Evolutionary conservation across 805 yeast genomes (phyloP).

Genomic region (Hermanozyma aechmeae): DNA sequence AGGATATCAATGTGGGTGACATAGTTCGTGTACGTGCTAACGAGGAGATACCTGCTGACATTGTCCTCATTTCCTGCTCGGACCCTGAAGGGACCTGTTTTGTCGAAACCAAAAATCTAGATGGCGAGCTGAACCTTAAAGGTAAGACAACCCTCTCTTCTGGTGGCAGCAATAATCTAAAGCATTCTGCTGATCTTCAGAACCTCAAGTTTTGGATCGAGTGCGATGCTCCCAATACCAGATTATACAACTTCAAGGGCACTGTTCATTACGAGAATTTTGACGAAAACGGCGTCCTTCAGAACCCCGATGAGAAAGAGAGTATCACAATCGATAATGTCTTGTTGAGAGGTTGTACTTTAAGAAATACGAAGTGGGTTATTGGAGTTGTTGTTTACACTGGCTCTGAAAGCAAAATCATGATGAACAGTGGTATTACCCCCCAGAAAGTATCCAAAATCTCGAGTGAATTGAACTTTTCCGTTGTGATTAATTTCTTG

Average conservation of each 20-base stretch:
- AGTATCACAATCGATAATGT: slow-evolving; percentile 54
- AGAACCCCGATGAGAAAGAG: slow-evolving; percentile 37
- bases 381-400: slow-evolving; percentile 70
- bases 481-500: slow-evolving; percentile 54
- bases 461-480: slow-evolving; percentile 55
- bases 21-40: slow-evolving; percentile 56
- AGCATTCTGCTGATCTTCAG: slow-evolving; percentile 50
- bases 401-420: slow-evolving; percentile 67
- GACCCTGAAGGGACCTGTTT: slow-evolving; percentile 64
- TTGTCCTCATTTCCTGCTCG: slow-evolving; percentile 50
- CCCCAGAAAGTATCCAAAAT: slow-evolving; percentile 66
- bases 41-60: slow-evolving; percentile 74
- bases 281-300: slow-evolving; percentile 19
- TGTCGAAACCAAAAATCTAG: slow-evolving; percentile 1
- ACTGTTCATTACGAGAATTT: slow-evolving; percentile 44
- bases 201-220: slow-evolving; percentile 52
- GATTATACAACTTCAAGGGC: slow-evolving; percentile 59
- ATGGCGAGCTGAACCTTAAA: slow-evolving; percentile 39
- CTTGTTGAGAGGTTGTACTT: slow-evolving; percentile 60
- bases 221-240: slow-evolving; percentile 64
- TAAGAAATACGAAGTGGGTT: slow-evolving; percentile 71
- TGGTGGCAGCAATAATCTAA: slow-evolving; percentile 38
- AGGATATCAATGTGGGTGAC: slow-evolving; percentile 42
- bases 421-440: slow-evolving; percentile 70
- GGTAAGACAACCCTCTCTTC: slow-evolving; percentile 43